These are phyloP conservation scores for Phoma sp. DNA, from an alignment of 2,329 filamentous ascomycete species.

Conservation along the genomic window DNA sequence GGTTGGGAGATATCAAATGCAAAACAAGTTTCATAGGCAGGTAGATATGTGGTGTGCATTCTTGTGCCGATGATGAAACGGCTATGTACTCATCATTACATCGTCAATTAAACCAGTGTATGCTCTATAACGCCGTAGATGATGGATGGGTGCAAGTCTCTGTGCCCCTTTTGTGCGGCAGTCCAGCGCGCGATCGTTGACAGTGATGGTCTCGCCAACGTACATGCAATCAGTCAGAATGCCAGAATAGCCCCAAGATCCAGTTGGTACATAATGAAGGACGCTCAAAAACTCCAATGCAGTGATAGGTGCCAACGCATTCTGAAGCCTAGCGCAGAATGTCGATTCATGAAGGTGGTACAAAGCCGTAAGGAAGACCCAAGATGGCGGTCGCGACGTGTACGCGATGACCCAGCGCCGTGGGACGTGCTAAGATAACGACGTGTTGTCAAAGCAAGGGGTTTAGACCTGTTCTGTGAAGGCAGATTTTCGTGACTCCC, in stretches of 20 bases:
- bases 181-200: constrained; percentile 15
- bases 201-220: constrained; percentile 11
- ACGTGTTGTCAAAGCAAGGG: constrained; percentile 27
- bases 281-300: constrained; percentile 36
- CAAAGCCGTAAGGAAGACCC: constrained; percentile 30
- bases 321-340: constrained; percentile 22
- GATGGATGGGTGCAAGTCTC: constrained; percentile 11
- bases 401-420: constrained; percentile 24
- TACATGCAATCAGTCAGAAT: constrained; percentile 24
- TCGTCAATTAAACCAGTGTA: constrained; percentile 19
- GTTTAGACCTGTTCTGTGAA: constrained; percentile 48
- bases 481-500: constrained; percentile 41
- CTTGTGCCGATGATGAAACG: constrained; percentile 19
- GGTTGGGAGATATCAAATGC: neutral
- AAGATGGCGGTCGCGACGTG: constrained; percentile 27
- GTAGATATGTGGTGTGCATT: constrained; percentile 18
- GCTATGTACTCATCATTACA: constrained; percentile 23
- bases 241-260: constrained; percentile 22
- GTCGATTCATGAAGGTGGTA: constrained; percentile 32
- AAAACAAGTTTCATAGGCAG: neutral
- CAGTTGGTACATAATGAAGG: constrained; percentile 33
- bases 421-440: constrained; percentile 21
- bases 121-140: constrained; percentile 20
- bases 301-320: constrained; percentile 26
- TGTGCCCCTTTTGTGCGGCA: constrained; percentile 20